These are phyloP conservation scores for Petunia axillaris DNA, from an alignment of 257 asterid species.

Conservation along the genomic window DNA sequence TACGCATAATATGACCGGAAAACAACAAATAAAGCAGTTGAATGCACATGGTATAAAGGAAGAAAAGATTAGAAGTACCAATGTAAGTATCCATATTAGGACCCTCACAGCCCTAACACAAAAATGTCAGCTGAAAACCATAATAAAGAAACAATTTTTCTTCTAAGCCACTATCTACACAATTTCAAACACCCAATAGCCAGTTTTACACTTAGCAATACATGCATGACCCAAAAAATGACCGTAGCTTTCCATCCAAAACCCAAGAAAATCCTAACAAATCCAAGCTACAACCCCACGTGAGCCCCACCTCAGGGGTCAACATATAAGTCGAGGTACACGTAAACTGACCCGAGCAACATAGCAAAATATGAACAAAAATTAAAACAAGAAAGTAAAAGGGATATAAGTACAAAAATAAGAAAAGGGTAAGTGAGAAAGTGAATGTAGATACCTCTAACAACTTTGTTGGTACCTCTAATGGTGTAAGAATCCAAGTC, in stretches of 20 bases:
- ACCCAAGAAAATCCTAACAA: not conserved
- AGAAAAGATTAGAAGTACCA: not conserved
- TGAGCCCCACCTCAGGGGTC: not conserved
- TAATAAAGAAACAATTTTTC: conserved; percentile 5
- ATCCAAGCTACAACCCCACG: not conserved
- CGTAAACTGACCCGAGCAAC: not conserved
- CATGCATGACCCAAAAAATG: not conserved
- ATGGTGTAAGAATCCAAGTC: conserved; percentile 53
- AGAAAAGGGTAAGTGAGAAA: not conserved
- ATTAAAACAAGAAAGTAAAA: not conserved
- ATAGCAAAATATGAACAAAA: not conserved
- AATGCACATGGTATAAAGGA: not conserved
- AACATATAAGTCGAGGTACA: not conserved
- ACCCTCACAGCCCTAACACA: not conserved
- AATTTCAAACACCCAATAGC: not conserved
- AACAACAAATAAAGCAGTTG: not conserved
- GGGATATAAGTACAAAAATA: not conserved
- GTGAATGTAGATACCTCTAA: conserved; percentile 46
- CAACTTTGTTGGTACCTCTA: conserved; percentile 59
- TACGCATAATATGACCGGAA: too few relatives aligned
- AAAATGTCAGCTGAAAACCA: not conserved
- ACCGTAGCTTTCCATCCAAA: not conserved
- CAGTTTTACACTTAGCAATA: not conserved
- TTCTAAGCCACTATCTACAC: not conserved
- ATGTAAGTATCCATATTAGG: not conserved